These are phyloP conservation scores for Ustilago crameri DNA, from an alignment of 1,284 basidiomycete species.

Conservation along the genomic window DNA sequence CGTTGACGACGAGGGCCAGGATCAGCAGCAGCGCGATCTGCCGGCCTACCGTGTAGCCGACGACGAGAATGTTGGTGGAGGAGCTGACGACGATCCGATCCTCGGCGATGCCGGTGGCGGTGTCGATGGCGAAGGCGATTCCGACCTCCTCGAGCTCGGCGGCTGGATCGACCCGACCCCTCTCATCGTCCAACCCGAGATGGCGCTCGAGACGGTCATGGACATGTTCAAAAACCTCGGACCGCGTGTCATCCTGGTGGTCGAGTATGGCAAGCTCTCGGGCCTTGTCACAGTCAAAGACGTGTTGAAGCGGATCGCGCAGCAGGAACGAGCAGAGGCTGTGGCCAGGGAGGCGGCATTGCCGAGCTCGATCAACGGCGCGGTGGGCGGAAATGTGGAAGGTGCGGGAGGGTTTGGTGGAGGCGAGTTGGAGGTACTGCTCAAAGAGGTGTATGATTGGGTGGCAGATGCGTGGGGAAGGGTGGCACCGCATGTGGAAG, in stretches of 20 bases:
- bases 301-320: slow-evolving; percentile 73
- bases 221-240: slow-evolving; percentile 73
- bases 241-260: slow-evolving; percentile 91
- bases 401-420: slow-evolving; percentile 21
- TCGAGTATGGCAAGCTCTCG: slow-evolving; percentile 79
- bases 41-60: slow-evolving; percentile 8
- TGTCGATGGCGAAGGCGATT: slow-evolving; percentile 50
- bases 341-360: slow-evolving; percentile 13
- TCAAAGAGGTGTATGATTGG: slow-evolving; percentile 53
- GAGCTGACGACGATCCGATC: slow-evolving; percentile 21
- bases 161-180: slow-evolving; percentile 77
- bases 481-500: slow-evolving; percentile 14
- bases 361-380: slow-evolving; percentile 1
- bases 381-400: background rate
- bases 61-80: slow-evolving; percentile 4
- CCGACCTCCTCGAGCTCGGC: slow-evolving; percentile 52
- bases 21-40: slow-evolving; percentile 7
- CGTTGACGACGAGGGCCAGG: slow-evolving; percentile 22
- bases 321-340: slow-evolving; percentile 55
- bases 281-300: slow-evolving; percentile 97
- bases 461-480: slow-evolving; percentile 14
- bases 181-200: slow-evolving; percentile 88
- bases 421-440: slow-evolving; percentile 52
- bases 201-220: slow-evolving; percentile 95
- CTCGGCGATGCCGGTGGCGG: slow-evolving; percentile 47